A percentile compares a stretch with the other conserved stretches of the same genome.
These are phyloP conservation scores for Kodamaea kakaduensis DNA, from an alignment of 805 yeast genomes.

Conservation along the genomic window DNA sequence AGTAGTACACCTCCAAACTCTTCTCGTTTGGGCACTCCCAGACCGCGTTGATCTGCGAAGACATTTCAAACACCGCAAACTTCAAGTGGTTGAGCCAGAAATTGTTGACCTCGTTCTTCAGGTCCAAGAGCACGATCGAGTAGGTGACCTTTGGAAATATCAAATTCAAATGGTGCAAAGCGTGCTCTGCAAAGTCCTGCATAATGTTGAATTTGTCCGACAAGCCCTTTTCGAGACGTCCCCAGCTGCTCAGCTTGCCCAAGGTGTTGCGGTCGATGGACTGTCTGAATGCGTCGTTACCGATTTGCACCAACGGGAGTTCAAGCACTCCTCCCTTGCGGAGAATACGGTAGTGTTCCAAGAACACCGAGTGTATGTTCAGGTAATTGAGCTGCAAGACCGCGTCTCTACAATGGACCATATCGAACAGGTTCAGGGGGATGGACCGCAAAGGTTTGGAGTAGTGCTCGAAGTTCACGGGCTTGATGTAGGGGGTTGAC, in stretches of 20 bases:
- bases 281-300: constrained; percentile 11
- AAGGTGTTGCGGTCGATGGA: constrained; percentile 6
- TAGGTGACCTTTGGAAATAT: constrained; percentile 37
- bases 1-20: constrained; percentile 18
- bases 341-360: constrained; percentile 34
- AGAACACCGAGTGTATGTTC: constrained; percentile 23
- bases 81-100: constrained; percentile 28
- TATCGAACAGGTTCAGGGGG: constrained; percentile 22
- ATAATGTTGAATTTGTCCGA: constrained; percentile 17
- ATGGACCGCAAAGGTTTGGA: constrained; percentile 11
- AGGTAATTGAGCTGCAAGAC: constrained; percentile 26
- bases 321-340: constrained; percentile 34
- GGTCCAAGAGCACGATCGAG: constrained; percentile 26
- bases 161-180: constrained; percentile 19
- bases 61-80: constrained; percentile 28
- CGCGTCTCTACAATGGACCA: constrained; percentile 36
- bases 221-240: constrained; percentile 11
- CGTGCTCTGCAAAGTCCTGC: constrained; percentile 22
- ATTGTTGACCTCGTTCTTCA: constrained; percentile 27
- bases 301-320: constrained; percentile 21
- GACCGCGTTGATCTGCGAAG: constrained; percentile 28
- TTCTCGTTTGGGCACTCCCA: constrained; percentile 14
- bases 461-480: constrained; percentile 30
- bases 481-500: constrained; percentile 20
- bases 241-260: constrained; percentile 7